These are phyloP conservation scores for Alternaria postmessia DNA, from an alignment of 2,329 filamentous ascomycete genomes.

Conservation along the genomic window DNA sequence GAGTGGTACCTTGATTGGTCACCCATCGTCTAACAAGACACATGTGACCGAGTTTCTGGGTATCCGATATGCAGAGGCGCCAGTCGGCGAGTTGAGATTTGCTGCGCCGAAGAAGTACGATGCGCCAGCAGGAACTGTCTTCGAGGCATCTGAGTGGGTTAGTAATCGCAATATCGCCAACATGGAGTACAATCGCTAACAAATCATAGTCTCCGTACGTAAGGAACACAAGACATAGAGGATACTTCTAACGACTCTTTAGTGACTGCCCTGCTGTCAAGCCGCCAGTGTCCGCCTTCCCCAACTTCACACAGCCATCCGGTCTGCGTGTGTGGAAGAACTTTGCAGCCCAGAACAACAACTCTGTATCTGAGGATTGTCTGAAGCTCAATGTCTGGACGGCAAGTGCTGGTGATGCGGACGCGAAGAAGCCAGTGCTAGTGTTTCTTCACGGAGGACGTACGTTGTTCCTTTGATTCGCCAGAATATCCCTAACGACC, in stretches of 20 bases:
- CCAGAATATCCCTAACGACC: neutral
- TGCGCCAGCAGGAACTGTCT: conserved; percentile 30
- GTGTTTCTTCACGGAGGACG: conserved; percentile 43
- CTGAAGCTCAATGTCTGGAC: conserved; percentile 44
- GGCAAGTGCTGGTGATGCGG: conserved; percentile 19
- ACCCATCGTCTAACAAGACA: conserved; percentile 33
- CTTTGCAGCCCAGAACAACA: conserved; percentile 36
- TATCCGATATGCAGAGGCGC: conserved; percentile 47
- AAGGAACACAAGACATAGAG: neutral
- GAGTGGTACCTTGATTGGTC: conserved; percentile 45
- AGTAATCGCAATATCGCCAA: neutral
- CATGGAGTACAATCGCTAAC: conserved; percentile 13
- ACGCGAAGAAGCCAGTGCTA: conserved; percentile 38
- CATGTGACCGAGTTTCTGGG: conserved; percentile 46
- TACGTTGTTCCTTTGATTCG: conserved; percentile 12
- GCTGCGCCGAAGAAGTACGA: conserved; percentile 39
- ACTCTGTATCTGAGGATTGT: conserved; percentile 38
- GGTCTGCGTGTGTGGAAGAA: conserved; percentile 37
- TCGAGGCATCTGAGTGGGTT: conserved; percentile 36
- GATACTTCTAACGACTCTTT: conserved; percentile 3
- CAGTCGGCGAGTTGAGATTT: conserved; percentile 46
- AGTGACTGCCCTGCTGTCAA: conserved; percentile 39
- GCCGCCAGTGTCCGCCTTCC: conserved; percentile 33
- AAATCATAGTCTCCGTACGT: conserved; percentile 32
- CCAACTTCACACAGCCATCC: conserved; percentile 37